A percentile compares a stretch with the other conserved stretches of the same genome.
Evolutionary conservation across 805 yeast species (phyloP).

Genomic region (Teunomyces stri): DNA sequence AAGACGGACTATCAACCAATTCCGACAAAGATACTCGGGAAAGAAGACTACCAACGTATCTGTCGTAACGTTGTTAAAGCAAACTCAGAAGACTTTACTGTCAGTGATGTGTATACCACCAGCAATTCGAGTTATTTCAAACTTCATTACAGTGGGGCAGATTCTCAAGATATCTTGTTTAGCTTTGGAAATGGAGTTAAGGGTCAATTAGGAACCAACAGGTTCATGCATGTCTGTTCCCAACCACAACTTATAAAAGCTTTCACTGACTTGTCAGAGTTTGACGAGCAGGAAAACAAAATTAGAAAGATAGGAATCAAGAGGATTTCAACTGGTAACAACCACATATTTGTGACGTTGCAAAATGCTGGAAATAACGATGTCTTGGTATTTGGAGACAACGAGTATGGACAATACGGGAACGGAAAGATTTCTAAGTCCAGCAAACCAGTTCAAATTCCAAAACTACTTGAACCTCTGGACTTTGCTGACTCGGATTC

Average conservation of each 20-base stretch:
- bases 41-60: constrained; percentile 12
- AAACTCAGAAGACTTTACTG: constrained; percentile 44
- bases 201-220: constrained; percentile 84
- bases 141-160: constrained; percentile 19
- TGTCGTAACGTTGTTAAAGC: constrained; percentile 34
- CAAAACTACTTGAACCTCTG: constrained; percentile 57
- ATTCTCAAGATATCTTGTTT: constrained; percentile 30
- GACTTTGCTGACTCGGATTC: constrained; percentile 20
- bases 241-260: constrained; percentile 60
- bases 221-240: constrained; percentile 69
- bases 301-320: constrained; percentile 48
- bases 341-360: constrained; percentile 62
- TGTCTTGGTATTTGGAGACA: constrained; percentile 80
- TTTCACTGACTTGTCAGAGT: constrained; percentile 50
- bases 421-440: constrained; percentile 69
- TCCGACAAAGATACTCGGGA: constrained; percentile 49
- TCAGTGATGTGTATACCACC: constrained; percentile 62
- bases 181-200: constrained; percentile 81
- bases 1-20: constrained; percentile 66
- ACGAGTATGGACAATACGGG: constrained; percentile 80
- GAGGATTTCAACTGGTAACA: constrained; percentile 58
- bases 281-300: constrained; percentile 43
- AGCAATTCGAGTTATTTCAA: constrained; percentile 50
- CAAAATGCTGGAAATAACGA: constrained; percentile 50
- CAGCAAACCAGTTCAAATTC: constrained; percentile 52